Evolutionary conservation across 805 yeast species (phyloP), one percentile per base, ranked within the genome.

Genomic region (Millerago galiae): DNA sequence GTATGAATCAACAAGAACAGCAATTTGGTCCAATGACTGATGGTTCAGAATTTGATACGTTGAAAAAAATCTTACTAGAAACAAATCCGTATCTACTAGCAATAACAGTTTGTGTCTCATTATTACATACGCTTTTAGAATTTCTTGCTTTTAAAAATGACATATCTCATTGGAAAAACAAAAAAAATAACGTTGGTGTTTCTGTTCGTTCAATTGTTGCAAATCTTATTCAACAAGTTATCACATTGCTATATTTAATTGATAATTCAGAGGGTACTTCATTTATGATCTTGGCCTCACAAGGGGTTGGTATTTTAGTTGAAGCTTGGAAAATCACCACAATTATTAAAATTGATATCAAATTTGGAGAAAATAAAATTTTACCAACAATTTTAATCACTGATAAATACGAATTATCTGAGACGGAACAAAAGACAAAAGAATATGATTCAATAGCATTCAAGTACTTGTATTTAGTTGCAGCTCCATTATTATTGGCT

Each of bases 281-380:
- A 26, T 60, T 51, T 42, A 62, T 66, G 68, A 56, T 68, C 35
- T 48, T 65, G 38, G 45, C 57, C 5, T 54, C 64, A 1, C 70
- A 65, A 44, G 68, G 68, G 5, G 32, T 63, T 37, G 66, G 68
- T 17, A 64, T 68, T 28, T 34, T 62, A 11, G 60, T 68, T 8
- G 72, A 68, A 46, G 69, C 70, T 7, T 68, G 71, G 71, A 66
- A 66, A 48, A 62, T 66, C 41, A 65, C 68, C 26, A 66, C 67
- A 28, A 59, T 62, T 17, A 53, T 63, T 4, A 61, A 65, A 31
- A 44, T 66, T 40, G 54, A 54, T 31, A 13, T 61, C 12, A 30
- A 15, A 21, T 14, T 17, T 13, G 47, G 47, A 24, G 51, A 47
- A 57, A 54, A 29, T 15, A 52, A 44, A 25, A 42, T 41, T 29